Percentiles rank a stretch among this genome's conserved stretches.
phyloP scores from a whole-genome alignment of 495 filamentous ascomycete species.

The Xylaria grammica region DNA sequence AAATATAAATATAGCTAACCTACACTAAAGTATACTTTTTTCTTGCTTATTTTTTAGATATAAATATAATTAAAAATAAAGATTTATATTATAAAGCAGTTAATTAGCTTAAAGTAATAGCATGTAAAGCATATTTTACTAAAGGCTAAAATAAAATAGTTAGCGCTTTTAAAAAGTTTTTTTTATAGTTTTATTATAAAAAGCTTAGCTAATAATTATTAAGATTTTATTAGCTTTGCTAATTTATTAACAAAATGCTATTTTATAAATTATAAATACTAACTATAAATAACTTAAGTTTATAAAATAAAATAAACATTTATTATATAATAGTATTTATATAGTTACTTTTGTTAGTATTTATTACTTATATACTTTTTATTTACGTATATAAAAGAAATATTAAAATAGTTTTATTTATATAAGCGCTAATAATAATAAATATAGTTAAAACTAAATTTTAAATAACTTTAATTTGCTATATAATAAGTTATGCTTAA shows the following conservation, averaged over 20 bases:
- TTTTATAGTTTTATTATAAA: background rate
- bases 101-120: background rate
- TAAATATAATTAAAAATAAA: background rate
- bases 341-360: background rate
- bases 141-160: background rate
- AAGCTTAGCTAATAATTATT: background rate
- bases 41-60: background rate
- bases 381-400: background rate
- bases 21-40: background rate
- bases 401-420: background rate
- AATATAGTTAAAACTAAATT: background rate
- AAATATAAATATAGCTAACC: background rate
- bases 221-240: background rate
- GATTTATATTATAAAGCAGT: background rate
- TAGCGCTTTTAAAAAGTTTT: background rate
- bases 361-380: conserved; percentile 1
- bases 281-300: background rate
- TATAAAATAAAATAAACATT: background rate
- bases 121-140: background rate
- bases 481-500: background rate
- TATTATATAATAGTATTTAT: conserved; percentile 2
- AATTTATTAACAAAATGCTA: background rate
- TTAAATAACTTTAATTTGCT: background rate
- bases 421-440: background rate
- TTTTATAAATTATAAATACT: background rate